A percentile compares a stretch with the other conserved stretches of the same genome.
Evolutionary conservation across 495 filamentous ascomycete genomes (phyloP).

Genomic region (Xylaria acuta): DNA sequence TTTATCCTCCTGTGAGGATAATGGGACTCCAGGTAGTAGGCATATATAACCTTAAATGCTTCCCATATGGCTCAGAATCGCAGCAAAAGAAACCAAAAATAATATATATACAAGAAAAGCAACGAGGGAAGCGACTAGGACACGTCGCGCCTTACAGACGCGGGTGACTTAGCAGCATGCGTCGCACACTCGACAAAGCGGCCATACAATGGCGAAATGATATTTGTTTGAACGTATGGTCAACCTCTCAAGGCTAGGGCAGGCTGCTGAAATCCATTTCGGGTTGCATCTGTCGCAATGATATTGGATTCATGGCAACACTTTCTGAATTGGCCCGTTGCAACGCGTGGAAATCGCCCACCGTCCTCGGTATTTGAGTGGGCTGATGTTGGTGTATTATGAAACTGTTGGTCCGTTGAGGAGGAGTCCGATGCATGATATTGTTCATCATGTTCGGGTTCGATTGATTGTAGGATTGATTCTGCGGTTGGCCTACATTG

Average conservation of each 20-base stretch:
- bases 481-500: conserved; percentile 37
- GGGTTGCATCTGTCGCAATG: conserved; percentile 39
- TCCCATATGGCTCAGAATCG: neutral
- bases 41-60: neutral
- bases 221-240: neutral
- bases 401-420: conserved; percentile 50
- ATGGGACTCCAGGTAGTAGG: neutral
- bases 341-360: conserved; percentile 55
- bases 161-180: neutral
- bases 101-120: conserved; percentile 22
- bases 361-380: conserved; percentile 44
- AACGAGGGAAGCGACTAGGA: neutral
- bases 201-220: no score
- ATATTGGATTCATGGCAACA: conserved; percentile 44
- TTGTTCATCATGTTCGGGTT: conserved; percentile 36
- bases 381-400: conserved; percentile 45
- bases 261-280: conserved; percentile 41
- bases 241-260: neutral
- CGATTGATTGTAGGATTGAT: conserved; percentile 30
- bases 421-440: conserved; percentile 46
- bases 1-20: conserved; percentile 2
- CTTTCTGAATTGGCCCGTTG: conserved; percentile 52
- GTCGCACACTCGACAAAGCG: neutral
- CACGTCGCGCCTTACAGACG: no score
- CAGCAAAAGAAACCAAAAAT: neutral